Base-by-base conservation (phyloP, 2,329 filamentous ascomycete species). In the Alternaria brassicicola region DNA sequence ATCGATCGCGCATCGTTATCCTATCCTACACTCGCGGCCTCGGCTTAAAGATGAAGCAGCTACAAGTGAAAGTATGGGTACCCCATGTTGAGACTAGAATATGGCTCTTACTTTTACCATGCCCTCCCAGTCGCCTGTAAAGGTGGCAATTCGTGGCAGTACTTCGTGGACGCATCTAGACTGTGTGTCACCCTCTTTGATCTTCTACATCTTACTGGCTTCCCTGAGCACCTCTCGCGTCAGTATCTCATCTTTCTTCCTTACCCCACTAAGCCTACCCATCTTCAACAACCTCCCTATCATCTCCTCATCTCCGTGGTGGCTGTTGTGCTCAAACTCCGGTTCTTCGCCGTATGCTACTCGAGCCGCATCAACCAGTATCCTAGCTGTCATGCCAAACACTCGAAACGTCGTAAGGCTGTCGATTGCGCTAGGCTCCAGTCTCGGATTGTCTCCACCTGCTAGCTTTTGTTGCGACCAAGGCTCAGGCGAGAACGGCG, bases 351-450 rank as follows among this genome's bases (percentile, higher is more conserved):
- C 89, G 75, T 95, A 98, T 19, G 93, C 94, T 17, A 96, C 84
- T 62, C 91, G 83, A 31, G 94, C 93, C 4, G 90, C 89, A 78
- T 98, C 94, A 5, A 97, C 91, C 53, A 97, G 76, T 53, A 98
- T 94, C 51, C 92, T 83, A 3, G 92, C 94, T 52, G 94, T 98
- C 92, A 98, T 94, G 15, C 94, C 94, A 85, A 93, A 97, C 4
- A 98, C 93, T 66, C 90, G 88, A 78, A 95, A 97, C 35, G 90
- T 82, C 39, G 79, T 79, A 42, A 83, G 71, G 3, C 81, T 81
- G 4, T 74, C 66, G n/a, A 76, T 52, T 3, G 69, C 55, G 41
- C 49, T 62, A 67, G 52, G 80, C 79, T 73, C 86, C 78, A 38
- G 63, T 4, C 59, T 48, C 3, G 66, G 67, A 50, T 70, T 64